Percentiles rank a stretch among this genome's conserved stretches.
phyloP scores from a whole-genome alignment of 768 basidiomycete genomes.

The Hericium rajendrae region DNA sequence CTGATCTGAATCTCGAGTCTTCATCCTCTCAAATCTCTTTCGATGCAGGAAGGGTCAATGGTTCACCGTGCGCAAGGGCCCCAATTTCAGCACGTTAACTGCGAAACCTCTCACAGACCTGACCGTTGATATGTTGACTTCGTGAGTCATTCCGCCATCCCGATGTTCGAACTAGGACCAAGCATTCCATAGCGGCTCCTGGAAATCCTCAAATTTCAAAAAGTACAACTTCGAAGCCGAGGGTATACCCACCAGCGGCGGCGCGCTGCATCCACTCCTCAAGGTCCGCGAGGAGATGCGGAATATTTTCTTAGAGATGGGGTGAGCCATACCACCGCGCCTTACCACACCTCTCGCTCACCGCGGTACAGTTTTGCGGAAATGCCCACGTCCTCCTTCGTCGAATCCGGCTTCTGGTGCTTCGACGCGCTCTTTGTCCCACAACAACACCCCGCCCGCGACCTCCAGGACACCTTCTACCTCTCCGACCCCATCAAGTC shows the following conservation, averaged over 20 bases:
- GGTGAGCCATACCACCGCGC: conserved; percentile 41
- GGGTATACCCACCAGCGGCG: conserved; percentile 80
- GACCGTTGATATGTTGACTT: conserved; percentile 88
- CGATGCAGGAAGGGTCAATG: conserved; percentile 81
- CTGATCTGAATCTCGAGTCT: not conserved
- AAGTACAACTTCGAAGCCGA: conserved; percentile 99
- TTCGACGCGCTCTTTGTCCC: conserved; percentile 98
- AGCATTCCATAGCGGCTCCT: conserved; percentile 57
- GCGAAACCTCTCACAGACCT: conserved; percentile 94
- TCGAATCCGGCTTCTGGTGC: conserved; percentile 99
- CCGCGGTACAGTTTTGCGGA: conserved; percentile 73
- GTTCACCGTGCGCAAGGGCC: conserved; percentile 83
- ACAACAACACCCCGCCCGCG: conserved; percentile 97
- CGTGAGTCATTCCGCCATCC: conserved; percentile 40
- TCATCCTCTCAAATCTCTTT: not conserved
- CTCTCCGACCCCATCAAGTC: conserved; percentile 83
- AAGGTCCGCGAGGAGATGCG: conserved; percentile 98
- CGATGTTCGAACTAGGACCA: not conserved
- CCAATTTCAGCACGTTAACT: conserved; percentile 81
- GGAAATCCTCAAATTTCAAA: conserved; percentile 92
- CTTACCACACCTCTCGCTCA: not conserved
- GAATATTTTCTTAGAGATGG: conserved; percentile 98
- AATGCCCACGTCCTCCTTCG: conserved; percentile 94
- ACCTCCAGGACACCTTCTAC: conserved; percentile 98
- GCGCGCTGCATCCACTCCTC: conserved; percentile 90